Conservation (phyloP, 345 rosid genomes). For the Rhodamnia rubescens region DNA sequence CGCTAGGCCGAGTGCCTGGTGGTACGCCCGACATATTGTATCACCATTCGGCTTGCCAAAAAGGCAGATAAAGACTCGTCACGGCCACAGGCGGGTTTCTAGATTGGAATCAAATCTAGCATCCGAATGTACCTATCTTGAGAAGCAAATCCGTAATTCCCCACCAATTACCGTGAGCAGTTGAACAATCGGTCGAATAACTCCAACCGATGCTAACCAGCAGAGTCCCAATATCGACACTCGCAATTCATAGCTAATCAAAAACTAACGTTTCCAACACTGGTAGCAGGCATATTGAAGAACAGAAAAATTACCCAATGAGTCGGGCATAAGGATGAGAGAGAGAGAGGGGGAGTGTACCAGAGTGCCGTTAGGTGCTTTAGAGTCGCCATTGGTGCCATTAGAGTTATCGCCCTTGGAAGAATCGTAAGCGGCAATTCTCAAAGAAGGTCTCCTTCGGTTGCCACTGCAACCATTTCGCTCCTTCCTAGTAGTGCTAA, state of each 20-base stretch:
- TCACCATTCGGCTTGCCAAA: background rate
- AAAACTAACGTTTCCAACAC: background rate
- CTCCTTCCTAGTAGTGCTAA: slow-evolving; percentile 27
- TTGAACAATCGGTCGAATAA: background rate
- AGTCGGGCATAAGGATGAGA: background rate
- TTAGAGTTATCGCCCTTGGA: slow-evolving; percentile 31
- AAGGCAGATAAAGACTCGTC: background rate
- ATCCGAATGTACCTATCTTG: background rate
- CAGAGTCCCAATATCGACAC: background rate
- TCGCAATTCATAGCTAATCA: background rate
- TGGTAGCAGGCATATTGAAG: background rate
- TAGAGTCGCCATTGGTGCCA: slow-evolving; percentile 41
- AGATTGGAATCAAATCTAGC: background rate
- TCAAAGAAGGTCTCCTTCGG: slow-evolving; percentile 15
- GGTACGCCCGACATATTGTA: background rate
- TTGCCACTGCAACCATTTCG: background rate
- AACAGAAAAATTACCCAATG: background rate
- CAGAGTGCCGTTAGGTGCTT: slow-evolving; percentile 55
- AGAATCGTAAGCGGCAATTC: slow-evolving; percentile 54
- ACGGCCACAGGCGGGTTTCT: background rate
- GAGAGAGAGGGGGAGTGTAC: slow-evolving; percentile 16
- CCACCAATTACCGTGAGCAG: background rate
- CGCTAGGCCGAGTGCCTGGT: background rate
- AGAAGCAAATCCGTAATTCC: background rate
- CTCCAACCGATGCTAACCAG: background rate